A percentile compares a stretch with the other conserved stretches of the same genome.
Conservation (phyloP, 2,329 filamentous ascomycete genomes). For the Colletotrichum viniferum region DNA sequence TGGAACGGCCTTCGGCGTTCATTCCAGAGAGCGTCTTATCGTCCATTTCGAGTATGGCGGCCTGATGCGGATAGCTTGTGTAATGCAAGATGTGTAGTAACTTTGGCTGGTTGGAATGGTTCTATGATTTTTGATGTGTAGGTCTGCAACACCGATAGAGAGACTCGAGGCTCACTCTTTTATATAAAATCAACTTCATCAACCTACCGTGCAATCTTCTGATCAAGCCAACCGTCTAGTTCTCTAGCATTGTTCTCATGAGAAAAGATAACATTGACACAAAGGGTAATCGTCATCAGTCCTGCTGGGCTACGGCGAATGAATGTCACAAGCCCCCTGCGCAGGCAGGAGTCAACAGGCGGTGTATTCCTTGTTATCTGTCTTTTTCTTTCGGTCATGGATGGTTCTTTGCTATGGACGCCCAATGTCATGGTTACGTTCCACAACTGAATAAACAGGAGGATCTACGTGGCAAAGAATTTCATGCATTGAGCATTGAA, state of each 20-base stretch:
- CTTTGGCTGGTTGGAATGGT: neutral
- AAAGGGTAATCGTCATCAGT: neutral
- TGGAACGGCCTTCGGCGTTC: neutral
- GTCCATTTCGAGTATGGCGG: neutral
- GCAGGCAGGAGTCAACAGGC: neutral
- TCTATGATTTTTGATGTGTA: neutral
- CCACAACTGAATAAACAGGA: neutral
- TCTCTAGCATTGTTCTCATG: neutral
- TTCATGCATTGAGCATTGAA: neutral
- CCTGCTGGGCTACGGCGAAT: neutral
- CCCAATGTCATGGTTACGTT: neutral
- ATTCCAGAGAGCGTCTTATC: neutral
- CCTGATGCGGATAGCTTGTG: neutral
- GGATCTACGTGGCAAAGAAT: neutral
- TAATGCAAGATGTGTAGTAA: neutral
- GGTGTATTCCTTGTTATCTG: neutral
- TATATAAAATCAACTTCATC: neutral
- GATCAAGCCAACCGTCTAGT: neutral
- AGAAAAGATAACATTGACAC: neutral
- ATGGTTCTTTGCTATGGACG: neutral
- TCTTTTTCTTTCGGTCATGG: neutral
- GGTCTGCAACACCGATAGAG: neutral
- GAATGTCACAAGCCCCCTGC: neutral
- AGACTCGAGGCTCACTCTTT: neutral
- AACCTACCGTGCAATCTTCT: neutral